Percentiles rank a stretch among this genome's conserved stretches.
Evolutionary conservation across 192 early-diverging fungal species (phyloP).

Genomic region (Funneliformis geosporum): DNA sequence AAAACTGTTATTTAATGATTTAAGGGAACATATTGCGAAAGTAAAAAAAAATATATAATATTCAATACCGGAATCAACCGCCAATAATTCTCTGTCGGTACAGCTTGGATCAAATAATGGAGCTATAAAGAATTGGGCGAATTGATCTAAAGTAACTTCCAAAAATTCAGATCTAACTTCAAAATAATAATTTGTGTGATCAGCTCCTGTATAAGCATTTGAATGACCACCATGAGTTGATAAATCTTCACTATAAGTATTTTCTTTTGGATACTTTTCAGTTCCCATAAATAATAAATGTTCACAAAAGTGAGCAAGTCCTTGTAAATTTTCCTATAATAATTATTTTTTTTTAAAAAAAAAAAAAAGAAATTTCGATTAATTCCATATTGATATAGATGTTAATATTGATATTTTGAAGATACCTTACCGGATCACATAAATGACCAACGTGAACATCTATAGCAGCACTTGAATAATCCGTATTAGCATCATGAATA

Average conservation of each 20-base stretch:
- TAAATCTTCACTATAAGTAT: conserved; percentile 57
- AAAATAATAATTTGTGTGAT: conserved; percentile 57
- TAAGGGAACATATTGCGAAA: neutral
- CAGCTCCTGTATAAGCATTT: conserved; percentile 52
- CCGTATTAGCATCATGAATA: conserved; percentile 52
- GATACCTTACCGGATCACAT: conserved; percentile 49
- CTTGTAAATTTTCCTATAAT: conserved; percentile 53
- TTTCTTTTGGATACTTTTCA: conserved; percentile 67
- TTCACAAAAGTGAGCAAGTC: conserved; percentile 72
- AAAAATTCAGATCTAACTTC: conserved; percentile 53
- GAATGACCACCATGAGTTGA: conserved; percentile 52
- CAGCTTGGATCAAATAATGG: conserved; percentile 82
- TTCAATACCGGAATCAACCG: conserved; percentile 76
- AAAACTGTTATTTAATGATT: neutral
- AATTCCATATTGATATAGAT: too few relatives aligned
- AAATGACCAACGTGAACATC: conserved; percentile 65
- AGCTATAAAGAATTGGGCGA: conserved; percentile 86
- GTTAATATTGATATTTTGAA: neutral
- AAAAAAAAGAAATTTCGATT: neutral
- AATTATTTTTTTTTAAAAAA: neutral
- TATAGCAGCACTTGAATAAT: conserved; percentile 62
- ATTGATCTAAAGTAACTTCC: conserved; percentile 54
- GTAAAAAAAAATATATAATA: neutral
- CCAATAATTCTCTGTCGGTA: conserved; percentile 86
- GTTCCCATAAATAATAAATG: conserved; percentile 71